These are phyloP conservation scores for Trametes elegans DNA, from an alignment of 768 basidiomycete genomes.

Conservation along the genomic window DNA sequence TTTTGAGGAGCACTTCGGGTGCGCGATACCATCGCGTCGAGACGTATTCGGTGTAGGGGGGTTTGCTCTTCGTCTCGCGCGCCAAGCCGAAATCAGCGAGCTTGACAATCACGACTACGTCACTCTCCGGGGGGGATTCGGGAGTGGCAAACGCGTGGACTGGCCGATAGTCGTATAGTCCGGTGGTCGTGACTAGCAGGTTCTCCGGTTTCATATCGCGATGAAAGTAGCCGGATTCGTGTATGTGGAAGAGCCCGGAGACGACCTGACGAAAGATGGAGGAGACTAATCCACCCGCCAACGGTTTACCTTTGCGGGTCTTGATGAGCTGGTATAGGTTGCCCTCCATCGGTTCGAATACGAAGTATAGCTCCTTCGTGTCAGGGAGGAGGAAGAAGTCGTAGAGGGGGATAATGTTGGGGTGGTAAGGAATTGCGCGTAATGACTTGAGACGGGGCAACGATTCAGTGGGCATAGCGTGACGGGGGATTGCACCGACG, in stretches of 20 bases:
- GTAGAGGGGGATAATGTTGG: constrained; percentile 97
- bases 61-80: constrained; percentile 79
- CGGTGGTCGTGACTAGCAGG: constrained; percentile 96
- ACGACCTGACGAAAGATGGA: constrained; percentile 94
- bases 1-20: constrained; percentile 91
- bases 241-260: constrained; percentile 89
- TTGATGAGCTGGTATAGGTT: constrained; percentile 99
- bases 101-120: constrained; percentile 96
- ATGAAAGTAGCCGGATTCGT: constrained; percentile 92
- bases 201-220: constrained; percentile 99
- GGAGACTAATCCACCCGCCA: constrained; percentile 95
- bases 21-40: constrained; percentile 99
- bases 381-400: constrained; percentile 98
- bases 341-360: constrained; percentile 99
- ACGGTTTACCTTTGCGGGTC: constrained; percentile 88
- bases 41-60: constrained; percentile 98
- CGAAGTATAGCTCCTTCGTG: constrained; percentile 96
- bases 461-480: constrained; percentile 16
- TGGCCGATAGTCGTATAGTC: constrained; percentile 86
- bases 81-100: constrained; percentile 98
- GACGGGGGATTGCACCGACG: constrained; percentile 30
- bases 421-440: constrained; percentile 90
- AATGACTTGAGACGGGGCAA: constrained; percentile 61
- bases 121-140: constrained; percentile 74
- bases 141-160: constrained; percentile 67